A percentile compares a stretch with the other conserved stretches of the same genome.
Evolutionary conservation across 805 yeast species (phyloP).

Genomic region (Saturnispora bothae): DNA sequence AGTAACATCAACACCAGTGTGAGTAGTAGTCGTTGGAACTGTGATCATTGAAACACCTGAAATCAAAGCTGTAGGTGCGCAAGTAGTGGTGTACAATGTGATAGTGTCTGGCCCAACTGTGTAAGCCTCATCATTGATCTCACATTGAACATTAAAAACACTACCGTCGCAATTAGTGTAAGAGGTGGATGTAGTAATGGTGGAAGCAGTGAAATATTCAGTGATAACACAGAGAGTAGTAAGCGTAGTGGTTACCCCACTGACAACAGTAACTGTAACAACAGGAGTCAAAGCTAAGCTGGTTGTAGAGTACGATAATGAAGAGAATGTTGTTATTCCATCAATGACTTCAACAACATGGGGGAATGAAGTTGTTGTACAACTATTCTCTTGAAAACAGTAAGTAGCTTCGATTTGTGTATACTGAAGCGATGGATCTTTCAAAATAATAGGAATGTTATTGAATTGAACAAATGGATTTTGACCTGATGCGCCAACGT

Average conservation of each 20-base stretch:
- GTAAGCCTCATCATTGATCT: neutral
- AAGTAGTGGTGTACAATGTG: conserved; percentile 1
- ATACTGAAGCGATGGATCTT: conserved; percentile 4
- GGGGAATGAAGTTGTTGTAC: conserved; percentile 10
- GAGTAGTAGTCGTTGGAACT: conserved; percentile 1
- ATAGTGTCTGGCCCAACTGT: conserved; percentile 7
- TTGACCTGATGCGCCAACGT: neutral
- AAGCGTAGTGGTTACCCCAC: conserved; percentile 12
- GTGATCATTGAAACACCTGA: neutral
- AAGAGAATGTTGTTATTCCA: conserved; percentile 4
- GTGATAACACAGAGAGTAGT: conserved; percentile 16
- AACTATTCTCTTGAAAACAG: neutral
- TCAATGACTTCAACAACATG: neutral
- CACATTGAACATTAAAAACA: neutral
- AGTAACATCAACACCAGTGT: conserved; percentile 1
- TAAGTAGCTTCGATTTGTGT: neutral
- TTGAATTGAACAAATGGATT: neutral
- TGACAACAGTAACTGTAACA: conserved; percentile 11
- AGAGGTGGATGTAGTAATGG: conserved; percentile 4
- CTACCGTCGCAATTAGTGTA: conserved; percentile 4
- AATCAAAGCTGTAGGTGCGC: neutral
- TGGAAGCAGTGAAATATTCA: conserved; percentile 4
- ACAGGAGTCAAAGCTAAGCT: conserved; percentile 8
- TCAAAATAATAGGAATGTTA: conserved; percentile 8
- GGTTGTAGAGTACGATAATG: neutral